Evolutionary conservation across 148 eudicot genomes (phyloP).

Genomic region (Persicaria maculosa): DNA sequence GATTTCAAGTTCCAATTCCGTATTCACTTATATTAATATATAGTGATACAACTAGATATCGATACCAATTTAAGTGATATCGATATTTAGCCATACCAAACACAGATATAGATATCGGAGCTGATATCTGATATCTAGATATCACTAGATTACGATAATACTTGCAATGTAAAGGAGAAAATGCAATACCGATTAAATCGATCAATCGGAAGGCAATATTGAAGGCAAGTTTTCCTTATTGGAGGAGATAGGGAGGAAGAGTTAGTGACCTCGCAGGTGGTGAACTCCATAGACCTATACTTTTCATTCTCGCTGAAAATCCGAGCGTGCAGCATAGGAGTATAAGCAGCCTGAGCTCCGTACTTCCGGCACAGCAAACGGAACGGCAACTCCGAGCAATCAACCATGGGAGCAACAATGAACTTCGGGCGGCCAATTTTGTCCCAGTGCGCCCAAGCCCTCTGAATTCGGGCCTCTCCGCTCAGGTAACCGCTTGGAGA

Average conservation of each 20-base stretch:
- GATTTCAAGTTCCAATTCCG: too few species aligned
- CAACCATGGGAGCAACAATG: slow-evolving; percentile 97
- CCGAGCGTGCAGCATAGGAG: slow-evolving; percentile 90
- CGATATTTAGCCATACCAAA: too few species aligned
- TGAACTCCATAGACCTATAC: slow-evolving; percentile 63
- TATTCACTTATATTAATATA: too few species aligned
- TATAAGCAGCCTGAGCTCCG: slow-evolving; percentile 88
- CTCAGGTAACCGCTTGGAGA: slow-evolving; percentile 38
- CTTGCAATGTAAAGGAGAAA: too few species aligned
- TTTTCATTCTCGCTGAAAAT: slow-evolving; percentile 77
- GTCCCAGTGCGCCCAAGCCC: slow-evolving; percentile 90
- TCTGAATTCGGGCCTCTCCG: slow-evolving; percentile 64
- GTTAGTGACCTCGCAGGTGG: slow-evolving; percentile 62
- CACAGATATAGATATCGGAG: too few species aligned
- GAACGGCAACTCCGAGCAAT: slow-evolving; percentile 93
- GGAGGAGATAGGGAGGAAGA: not conserved
- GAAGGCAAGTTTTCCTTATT: not conserved
- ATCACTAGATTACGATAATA: too few species aligned
- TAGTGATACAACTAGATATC: too few species aligned
- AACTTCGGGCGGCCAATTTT: slow-evolving; percentile 68
- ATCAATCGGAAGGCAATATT: not conserved
- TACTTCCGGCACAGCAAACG: slow-evolving; percentile 81
- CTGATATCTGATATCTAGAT: too few species aligned
- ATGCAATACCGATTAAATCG: not conserved
- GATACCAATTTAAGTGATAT: too few species aligned